Evolutionary conservation across 1,139 yeast genomes (phyloP).

Genomic region (Eremothecium gossypii): DNA sequence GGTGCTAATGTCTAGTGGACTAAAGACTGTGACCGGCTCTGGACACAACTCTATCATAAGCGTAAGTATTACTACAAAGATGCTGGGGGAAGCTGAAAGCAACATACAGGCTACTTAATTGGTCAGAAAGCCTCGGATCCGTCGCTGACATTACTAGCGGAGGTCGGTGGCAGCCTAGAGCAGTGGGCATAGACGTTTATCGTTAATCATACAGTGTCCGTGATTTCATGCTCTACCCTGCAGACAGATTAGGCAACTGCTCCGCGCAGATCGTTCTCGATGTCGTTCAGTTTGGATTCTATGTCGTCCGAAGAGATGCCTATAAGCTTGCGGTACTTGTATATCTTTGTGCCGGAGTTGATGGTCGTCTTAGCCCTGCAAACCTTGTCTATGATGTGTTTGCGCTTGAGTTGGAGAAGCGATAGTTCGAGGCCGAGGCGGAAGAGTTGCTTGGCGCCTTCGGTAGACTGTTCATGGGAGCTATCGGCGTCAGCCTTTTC

Average conservation of each 20-base stretch:
- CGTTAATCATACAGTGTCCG: too few relatives aligned
- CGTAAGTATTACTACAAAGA: too few relatives aligned
- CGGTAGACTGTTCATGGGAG: slow-evolving; percentile 11
- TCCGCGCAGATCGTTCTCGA: slow-evolving; percentile 32
- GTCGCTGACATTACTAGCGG: too few relatives aligned
- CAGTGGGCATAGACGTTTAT: too few relatives aligned
- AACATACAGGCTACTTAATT: too few relatives aligned
- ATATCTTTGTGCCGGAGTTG: slow-evolving; percentile 43
- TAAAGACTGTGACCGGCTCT: too few relatives aligned
- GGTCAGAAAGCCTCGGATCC: too few relatives aligned
- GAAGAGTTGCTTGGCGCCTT: slow-evolving; percentile 9
- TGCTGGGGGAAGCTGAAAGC: too few relatives aligned
- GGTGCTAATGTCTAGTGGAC: too few relatives aligned
- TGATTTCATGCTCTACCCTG: not conserved
- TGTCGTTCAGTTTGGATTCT: slow-evolving; percentile 59
- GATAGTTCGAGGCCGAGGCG: slow-evolving; percentile 41
- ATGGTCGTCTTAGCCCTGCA: slow-evolving; percentile 31
- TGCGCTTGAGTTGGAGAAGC: slow-evolving; percentile 44
- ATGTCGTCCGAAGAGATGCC: slow-evolving; percentile 73
- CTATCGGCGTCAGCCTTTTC: slow-evolving; percentile 28
- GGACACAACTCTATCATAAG: too few relatives aligned
- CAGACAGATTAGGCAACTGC: not conserved
- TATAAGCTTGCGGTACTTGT: slow-evolving; percentile 71
- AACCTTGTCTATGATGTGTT: slow-evolving; percentile 36
- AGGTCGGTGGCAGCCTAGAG: too few relatives aligned